Evolutionary conservation across 768 basidiomycete genomes (phyloP).

Genomic region (Pleurotus salmoneostramineus): DNA sequence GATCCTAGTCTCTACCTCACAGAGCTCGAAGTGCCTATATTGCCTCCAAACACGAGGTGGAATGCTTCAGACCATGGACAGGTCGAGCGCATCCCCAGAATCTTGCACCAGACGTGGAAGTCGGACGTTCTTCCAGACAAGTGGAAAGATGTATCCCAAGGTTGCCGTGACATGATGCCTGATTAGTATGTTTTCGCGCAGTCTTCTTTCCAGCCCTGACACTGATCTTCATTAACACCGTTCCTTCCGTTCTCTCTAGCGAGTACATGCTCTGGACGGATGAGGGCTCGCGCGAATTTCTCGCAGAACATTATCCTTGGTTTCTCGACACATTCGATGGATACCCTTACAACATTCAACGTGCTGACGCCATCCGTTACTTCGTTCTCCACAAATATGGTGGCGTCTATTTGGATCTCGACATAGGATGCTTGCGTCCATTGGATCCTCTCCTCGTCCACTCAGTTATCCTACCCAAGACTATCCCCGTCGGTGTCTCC

Average conservation of each 20-base stretch:
- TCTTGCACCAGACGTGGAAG: slow-evolving; percentile 99
- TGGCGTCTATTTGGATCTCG: slow-evolving; percentile 94
- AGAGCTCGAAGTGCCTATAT: slow-evolving; percentile 67
- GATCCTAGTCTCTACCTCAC: slow-evolving; percentile 74
- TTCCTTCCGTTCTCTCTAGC: slow-evolving; percentile 36
- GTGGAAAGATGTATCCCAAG: slow-evolving; percentile 80
- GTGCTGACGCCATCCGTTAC: slow-evolving; percentile 97
- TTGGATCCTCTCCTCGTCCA: slow-evolving; percentile 84
- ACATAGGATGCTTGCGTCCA: slow-evolving; percentile 87
- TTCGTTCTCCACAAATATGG: slow-evolving; percentile 96
- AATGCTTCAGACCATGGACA: slow-evolving; percentile 59
- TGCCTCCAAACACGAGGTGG: slow-evolving; percentile 52
- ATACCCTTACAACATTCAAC: slow-evolving; percentile 90
- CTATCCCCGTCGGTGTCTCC: slow-evolving; percentile 94
- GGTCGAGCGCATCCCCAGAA: slow-evolving; percentile 80
- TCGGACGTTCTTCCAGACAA: slow-evolving; percentile 75
- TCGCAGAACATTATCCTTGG: slow-evolving; percentile 84
- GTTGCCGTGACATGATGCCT: slow-evolving; percentile 87
- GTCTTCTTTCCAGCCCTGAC: slow-evolving; percentile 10
- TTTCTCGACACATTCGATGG: slow-evolving; percentile 92
- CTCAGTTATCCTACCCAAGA: slow-evolving; percentile 89
- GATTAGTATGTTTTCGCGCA: slow-evolving; percentile 74
- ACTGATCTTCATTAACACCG: neutral
- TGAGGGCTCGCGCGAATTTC: slow-evolving; percentile 83
- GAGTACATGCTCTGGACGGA: slow-evolving; percentile 99